phyloP scores from a whole-genome alignment of 2,329 filamentous ascomycete species.

The Claviceps pusilla region DNA sequence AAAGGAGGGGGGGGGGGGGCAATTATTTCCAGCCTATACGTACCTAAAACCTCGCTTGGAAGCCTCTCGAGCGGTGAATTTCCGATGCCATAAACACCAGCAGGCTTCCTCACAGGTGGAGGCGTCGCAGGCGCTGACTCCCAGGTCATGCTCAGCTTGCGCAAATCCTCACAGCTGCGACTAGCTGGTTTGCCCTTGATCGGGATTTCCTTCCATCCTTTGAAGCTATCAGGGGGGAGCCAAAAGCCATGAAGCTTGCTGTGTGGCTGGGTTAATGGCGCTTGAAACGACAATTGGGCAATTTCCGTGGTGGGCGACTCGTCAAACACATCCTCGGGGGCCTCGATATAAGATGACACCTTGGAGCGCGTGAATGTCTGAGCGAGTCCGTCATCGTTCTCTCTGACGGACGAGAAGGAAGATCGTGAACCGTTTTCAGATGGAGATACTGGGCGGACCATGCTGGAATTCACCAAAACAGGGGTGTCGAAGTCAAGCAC shows the following conservation, averaged over 20 bases:
- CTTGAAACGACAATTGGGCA: slow-evolving; percentile 30
- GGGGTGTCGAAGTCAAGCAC: slow-evolving; percentile 20
- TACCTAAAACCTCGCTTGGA: slow-evolving; percentile 57
- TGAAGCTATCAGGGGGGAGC: slow-evolving; percentile 42
- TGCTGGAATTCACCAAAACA: slow-evolving; percentile 21
- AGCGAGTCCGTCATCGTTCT: slow-evolving; percentile 41
- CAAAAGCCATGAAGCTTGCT: slow-evolving; percentile 44
- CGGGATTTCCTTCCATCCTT: slow-evolving; percentile 48
- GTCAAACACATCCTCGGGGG: slow-evolving; percentile 36
- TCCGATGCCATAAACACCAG: slow-evolving; percentile 25
- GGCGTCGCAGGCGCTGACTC: slow-evolving; percentile 24
- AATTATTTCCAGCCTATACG: slow-evolving; percentile 15
- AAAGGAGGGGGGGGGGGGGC: not conserved
- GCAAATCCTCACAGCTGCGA: slow-evolving; percentile 46
- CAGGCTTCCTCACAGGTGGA: slow-evolving; percentile 17
- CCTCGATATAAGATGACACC: slow-evolving; percentile 40
- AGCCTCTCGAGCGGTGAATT: slow-evolving; percentile 49
- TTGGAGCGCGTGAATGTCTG: slow-evolving; percentile 51
- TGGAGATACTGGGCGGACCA: slow-evolving; percentile 23
- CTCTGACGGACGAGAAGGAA: slow-evolving; percentile 48
- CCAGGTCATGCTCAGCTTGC: slow-evolving; percentile 40
- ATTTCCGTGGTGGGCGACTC: slow-evolving; percentile 29
- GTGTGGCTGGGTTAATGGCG: slow-evolving; percentile 39
- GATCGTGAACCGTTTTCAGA: slow-evolving; percentile 30
- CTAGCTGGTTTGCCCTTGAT: slow-evolving; percentile 44